Evolutionary conservation across 2,329 filamentous ascomycete species (phyloP), one percentile per base, ranked within the genome.

Genomic region (Blastomyces parvus): DNA sequence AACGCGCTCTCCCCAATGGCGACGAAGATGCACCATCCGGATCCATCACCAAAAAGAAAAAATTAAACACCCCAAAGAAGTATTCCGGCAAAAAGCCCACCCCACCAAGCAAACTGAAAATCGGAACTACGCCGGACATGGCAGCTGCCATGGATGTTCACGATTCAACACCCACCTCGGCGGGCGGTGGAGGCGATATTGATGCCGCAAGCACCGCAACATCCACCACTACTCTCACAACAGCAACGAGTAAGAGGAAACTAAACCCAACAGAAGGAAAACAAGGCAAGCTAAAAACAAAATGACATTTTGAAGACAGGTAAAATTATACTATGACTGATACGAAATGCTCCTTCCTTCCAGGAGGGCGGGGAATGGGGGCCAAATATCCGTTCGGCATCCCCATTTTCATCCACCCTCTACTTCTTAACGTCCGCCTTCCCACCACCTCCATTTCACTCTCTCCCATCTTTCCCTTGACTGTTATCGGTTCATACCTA

Each of bases 41-140:
- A 33, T 33, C 78, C 53, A 73, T 76, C 57, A 79, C 79, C 60
- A 80, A 81, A 67, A 82, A 81, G 73, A 82, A 82, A 71, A 81
- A 81, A 62, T 64, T 70, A 19, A 75, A 73, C 53, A 69, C 66
- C n/a, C 69, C 70, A 14, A 61, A 61, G 48, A 61, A 61, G 38
- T 52, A 42, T 33, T 70, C 72, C 1, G 69, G 67, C 33, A 73
- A 72, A 59, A 78, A 78, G 61, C 76, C 76, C 3, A 71, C 73
- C 25, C 65, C 65, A 64, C 71, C 64, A 63, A 77, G 76, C 65
- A 78, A 77, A 66, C 67, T 78, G 40, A 78, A 77, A 62, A 77
- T 77, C 66, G 76, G 74, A 38, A 72, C 77, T 27, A 78, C 75
- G 1, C 71, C 72, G 7, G 72, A 74, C 64, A 72, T 71, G 68